Base-by-base conservation (phyloP, 345 rosid genomes). In the Stellera chamaejasme region DNA sequence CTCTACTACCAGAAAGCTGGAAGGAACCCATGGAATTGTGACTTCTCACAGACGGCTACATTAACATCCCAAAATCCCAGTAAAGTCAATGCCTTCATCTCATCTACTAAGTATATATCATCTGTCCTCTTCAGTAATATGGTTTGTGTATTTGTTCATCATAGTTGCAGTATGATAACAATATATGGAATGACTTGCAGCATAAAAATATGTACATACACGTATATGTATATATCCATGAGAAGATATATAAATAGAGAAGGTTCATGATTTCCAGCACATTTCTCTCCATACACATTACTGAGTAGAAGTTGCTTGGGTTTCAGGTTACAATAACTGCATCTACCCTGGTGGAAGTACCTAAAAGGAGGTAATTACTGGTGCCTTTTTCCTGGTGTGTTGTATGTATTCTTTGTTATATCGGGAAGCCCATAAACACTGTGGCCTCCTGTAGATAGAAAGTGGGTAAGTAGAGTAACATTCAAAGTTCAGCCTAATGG, bases 21-120 rank as follows among this genome's bases (percentile, higher is more conserved):
- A 8, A 75, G 63, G 73, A 67, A 68, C 44, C 80, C 87, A 10
- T 62, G 55, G 80, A 73, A 77, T 61, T 87, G 94, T 51, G 89
- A 90, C 62, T 90, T 88, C 82, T 76, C 85, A 10, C 77, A 79
- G 64, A 73, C 95, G 4, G 98, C 94, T 60, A 66, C 71, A 2
- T 61, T 79, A 44, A 68, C 77, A 9, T 69, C 80, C 42, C 66
- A 61, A 45, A 69, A 79, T 55, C 84, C 81, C 4, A 73, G 81
- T 76, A 66, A 75, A 60, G 6, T 23, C 12, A 28, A 11, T 4
- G 41, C 19, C 32, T 11, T 13, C 2, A 14, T 54, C 39, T 50
- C 3, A 48, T 27, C n/a, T 46, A 45, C n/a, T 46, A n/a, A n/a
- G n/a, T n/a, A 16, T 16, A 46, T 46, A 13, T 46, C 19, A 46